phyloP scores from a whole-genome alignment of 2,329 filamentous ascomycete species.

The Nemania abortiva region DNA sequence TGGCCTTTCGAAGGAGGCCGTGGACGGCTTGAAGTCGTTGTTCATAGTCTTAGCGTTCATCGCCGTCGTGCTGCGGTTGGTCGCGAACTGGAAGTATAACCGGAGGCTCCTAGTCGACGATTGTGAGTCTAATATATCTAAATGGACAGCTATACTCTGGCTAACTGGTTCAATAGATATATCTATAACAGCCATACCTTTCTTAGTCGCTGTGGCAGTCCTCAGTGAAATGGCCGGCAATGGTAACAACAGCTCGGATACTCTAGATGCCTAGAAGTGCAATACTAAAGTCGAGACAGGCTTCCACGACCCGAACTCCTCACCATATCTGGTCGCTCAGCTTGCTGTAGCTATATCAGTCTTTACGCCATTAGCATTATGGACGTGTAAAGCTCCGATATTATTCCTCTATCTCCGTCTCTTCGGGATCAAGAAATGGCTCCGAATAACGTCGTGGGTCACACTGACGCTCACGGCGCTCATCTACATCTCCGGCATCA shows the following conservation, averaged over 20 bases:
- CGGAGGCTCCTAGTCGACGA: constrained; percentile 36
- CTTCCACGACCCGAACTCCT: constrained; percentile 31
- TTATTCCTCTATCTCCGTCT: constrained; percentile 38
- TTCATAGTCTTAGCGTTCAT: constrained; percentile 30
- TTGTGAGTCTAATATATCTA: constrained; percentile 27
- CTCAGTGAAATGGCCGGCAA: constrained; percentile 35
- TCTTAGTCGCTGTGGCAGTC: constrained; percentile 28
- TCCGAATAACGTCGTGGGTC: constrained; percentile 24
- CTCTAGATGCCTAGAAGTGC: background rate
- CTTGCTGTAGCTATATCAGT: constrained; percentile 35
- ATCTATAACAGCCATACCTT: constrained; percentile 35
- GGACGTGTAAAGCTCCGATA: constrained; percentile 40
- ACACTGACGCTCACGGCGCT: constrained; percentile 31
- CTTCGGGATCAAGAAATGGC: constrained; percentile 39
- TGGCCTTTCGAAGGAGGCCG: constrained; percentile 19
- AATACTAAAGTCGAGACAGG: constrained; percentile 29
- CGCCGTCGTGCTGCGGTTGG: constrained; percentile 31
- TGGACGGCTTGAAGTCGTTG: constrained; percentile 35
- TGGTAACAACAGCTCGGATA: constrained; percentile 21
- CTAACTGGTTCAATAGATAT: constrained; percentile 25
- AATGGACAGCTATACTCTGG: background rate
- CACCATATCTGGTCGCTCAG: constrained; percentile 34
- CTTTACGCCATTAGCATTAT: constrained; percentile 28
- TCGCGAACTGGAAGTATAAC: constrained; percentile 39
- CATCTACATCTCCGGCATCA: constrained; percentile 24